These are phyloP conservation scores for Beta corolliflora DNA, from an alignment of 179 eudicot species.

Conservation along the genomic window DNA sequence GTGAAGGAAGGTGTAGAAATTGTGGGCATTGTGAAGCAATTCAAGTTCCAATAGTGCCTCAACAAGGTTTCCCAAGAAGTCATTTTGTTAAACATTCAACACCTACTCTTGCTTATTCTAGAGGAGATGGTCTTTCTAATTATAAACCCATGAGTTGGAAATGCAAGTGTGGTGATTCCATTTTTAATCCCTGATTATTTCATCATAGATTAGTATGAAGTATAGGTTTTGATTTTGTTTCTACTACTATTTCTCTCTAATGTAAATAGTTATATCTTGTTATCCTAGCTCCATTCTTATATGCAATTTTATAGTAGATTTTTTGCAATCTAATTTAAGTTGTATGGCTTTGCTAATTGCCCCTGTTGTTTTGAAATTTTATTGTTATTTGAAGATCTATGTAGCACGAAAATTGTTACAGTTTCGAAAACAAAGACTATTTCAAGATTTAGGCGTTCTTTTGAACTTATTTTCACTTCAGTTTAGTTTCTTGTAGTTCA, in stretches of 20 bases:
- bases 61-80: slow-evolving; percentile 30
- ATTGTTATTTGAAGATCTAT: too few relatives aligned
- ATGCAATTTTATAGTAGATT: neutral
- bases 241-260: neutral
- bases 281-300: neutral
- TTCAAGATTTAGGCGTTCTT: too few relatives aligned
- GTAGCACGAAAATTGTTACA: too few relatives aligned
- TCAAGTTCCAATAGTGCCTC: slow-evolving; percentile 48
- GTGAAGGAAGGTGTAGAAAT: slow-evolving; percentile 41
- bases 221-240: neutral
- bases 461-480: too few relatives aligned
- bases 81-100: slow-evolving; percentile 20
- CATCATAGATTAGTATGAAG: too few relatives aligned
- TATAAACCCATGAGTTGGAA: slow-evolving; percentile 54
- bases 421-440: too few relatives aligned
- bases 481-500: too few relatives aligned
- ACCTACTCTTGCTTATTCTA: slow-evolving; percentile 35
- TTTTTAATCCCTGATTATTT: slow-evolving; percentile 39
- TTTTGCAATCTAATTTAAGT: too few relatives aligned
- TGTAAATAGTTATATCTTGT: neutral
- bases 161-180: slow-evolving; percentile 47
- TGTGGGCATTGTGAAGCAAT: slow-evolving; percentile 50
- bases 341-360: too few relatives aligned
- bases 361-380: too few relatives aligned
- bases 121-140: slow-evolving; percentile 51